Conservation (phyloP, 2,329 filamentous ascomycete species). For the Aspergillus sp. region DNA sequence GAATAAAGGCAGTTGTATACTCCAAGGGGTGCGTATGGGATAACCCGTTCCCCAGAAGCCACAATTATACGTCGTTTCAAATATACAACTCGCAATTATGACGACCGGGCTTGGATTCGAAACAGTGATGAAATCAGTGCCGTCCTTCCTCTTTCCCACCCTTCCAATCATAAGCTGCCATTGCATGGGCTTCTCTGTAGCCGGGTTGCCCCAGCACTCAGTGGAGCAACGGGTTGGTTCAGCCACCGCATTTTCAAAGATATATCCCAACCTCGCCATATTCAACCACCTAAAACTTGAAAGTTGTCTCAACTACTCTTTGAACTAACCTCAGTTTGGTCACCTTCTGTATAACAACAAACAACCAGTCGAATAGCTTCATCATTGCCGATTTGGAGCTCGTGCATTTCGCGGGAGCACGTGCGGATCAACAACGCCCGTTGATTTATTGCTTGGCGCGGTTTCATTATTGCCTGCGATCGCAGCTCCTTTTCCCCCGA, state of each 20-base stretch:
- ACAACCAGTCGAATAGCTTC: not conserved
- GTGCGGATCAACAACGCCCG: conserved; percentile 16
- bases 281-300: conserved; percentile 9
- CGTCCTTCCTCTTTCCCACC: not conserved
- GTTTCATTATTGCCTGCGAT: conserved; percentile 13
- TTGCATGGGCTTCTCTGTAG: not conserved
- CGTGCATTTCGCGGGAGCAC: conserved; percentile 16
- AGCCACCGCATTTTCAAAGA: conserved; percentile 36
- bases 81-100: not conserved
- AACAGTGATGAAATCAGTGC: not conserved
- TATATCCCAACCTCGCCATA: conserved; percentile 22
- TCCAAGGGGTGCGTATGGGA: no score
- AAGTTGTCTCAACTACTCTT: not conserved
- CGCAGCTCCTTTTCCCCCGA: conserved; percentile 4
- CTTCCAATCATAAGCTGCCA: not conserved
- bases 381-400: not conserved
- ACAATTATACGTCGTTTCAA: not conserved
- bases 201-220: conserved; percentile 10
- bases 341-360: not conserved
- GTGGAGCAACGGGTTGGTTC: conserved; percentile 28
- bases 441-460: conserved; percentile 20
- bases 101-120: not conserved
- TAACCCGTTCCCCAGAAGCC: not conserved
- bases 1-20: not conserved
- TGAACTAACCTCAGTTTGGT: conserved; percentile 1